Evolutionary conservation across 257 asterid genomes (phyloP), one percentile per base, ranked within the genome.

Genomic region (Mentha longifolia): DNA sequence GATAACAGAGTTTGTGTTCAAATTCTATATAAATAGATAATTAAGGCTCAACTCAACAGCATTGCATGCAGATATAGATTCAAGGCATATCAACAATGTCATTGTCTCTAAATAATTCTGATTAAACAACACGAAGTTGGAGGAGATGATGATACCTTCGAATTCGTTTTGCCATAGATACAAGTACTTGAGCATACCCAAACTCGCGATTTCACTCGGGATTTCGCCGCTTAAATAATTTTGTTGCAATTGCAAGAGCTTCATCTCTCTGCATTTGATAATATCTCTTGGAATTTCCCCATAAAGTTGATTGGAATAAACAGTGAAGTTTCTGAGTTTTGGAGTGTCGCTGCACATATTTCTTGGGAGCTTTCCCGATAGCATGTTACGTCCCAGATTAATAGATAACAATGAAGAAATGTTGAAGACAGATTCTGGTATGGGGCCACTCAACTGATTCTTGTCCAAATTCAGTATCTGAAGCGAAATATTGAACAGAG

Each of bases 221-320:
- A 61, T 61, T 6, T 11, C 1, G 16, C 68, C 68, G 10, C 2
- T 45, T 16, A 65, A 65, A 28, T 45, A 0, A 13, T 65, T 65
- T 0, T 0, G 0, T 0, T 37, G 0, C 8, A 65, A 45, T 3
- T 2, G 9, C 57, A 65, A 8, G 0, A 7, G 0, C 43, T 3
- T 25, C 3, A 65, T n/a, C 15, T 70, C 51, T 12, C 59, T 61
- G 59, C 89, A 84, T 43, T 52, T 80, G 75, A 51, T 30, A n/a
- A 86, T 7, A 65, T 42, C 65, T 10, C 65, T 5, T 7, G 89
- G 86, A 61, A 86, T 79, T 3, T 17, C 61, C 17, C 85, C 89
- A 14, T 37, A 8, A 39, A 73, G 39, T 25, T 73, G 16, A 4
- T 64, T 63, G 13, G 0, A 0, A 4, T 0, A 15, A 10, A 39